Evolutionary conservation across 73 alveolate genomes (phyloP), one percentile per base, ranked within the genome.

Genomic region (Tetrahymena malaccensis): DNA sequence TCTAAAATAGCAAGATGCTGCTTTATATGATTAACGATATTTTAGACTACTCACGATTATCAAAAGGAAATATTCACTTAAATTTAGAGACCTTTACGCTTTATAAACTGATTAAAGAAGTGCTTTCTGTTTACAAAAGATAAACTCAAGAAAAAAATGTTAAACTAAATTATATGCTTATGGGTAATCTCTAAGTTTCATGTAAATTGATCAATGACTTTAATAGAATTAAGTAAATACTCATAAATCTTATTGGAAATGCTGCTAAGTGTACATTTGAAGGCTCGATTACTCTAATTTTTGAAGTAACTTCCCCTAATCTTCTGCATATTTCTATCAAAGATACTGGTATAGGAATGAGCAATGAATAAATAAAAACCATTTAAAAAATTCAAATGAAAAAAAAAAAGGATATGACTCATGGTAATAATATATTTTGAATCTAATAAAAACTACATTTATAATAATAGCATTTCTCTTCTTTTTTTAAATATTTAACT

Each of bases 1-100:
- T 95, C 1, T 85, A 55, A 35, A 95, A 95, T 35, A 95, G 94
- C 43, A 93, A 43, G 31, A 50, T 95, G 93, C 55, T 95, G 95
- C 95, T 95, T 27, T 95, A 85, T 50, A 95, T 95, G 96, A 95
- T 95, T 21, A 43, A 95, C 89, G 96, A 95, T 55, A 95, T 95
- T 13, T 43, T 85, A 85, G 96, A 95, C 85, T 95, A 85, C 55
- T 94, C 96, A 3, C 44, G 96, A 43, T 55, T 95, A 5, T 31
- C 85, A 11, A 95, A 70, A 31, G 89, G 89, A 70, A 70, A 70
- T 33, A 70, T 70, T 25, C 89, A 70, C 31, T 70, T 70, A 70
- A 70, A 70, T 31, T 31, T 70, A 70, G 89, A 70, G 12, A 70
- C 89, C 0, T 70, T 70, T 31, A 27, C 89, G 4, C 89, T 70